phyloP scores from a whole-genome alignment of 2,329 filamentous ascomycete genomes.

The Aspergillus eucalypticola region DNA sequence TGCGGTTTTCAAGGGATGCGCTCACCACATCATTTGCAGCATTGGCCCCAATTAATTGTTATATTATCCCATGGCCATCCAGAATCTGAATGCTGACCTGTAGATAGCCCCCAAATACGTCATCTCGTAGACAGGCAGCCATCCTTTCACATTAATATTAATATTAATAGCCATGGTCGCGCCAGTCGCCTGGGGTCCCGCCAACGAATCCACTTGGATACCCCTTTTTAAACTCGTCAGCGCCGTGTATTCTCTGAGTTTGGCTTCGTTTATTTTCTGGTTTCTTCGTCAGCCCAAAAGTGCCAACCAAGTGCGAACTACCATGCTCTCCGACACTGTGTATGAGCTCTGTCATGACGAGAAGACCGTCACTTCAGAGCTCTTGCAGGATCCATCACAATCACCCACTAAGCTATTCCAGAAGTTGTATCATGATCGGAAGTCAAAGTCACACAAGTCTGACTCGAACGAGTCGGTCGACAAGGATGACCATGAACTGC shows the following conservation, averaged over 20 bases:
- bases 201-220: conserved; percentile 1
- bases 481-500: conserved; percentile 47
- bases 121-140: background rate
- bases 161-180: background rate
- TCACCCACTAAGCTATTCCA: conserved; percentile 58
- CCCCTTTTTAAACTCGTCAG: conserved; percentile 10
- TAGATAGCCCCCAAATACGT: background rate
- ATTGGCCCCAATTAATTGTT: no score
- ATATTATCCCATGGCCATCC: no score
- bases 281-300: conserved; percentile 18
- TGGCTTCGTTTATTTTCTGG: conserved; percentile 12
- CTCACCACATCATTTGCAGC: no score
- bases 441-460: conserved; percentile 27
- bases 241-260: conserved; percentile 1
- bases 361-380: conserved; percentile 59
- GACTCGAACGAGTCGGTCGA: conserved; percentile 20
- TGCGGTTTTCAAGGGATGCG: no score
- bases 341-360: conserved; percentile 54
- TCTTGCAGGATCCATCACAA: conserved; percentile 57
- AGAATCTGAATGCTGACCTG: background rate
- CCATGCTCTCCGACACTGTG: conserved; percentile 50
- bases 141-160: background rate
- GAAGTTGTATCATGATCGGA: conserved; percentile 52
- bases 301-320: conserved; percentile 13
- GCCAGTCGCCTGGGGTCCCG: background rate